These are phyloP conservation scores for Glycyrrhiza uralensis DNA, from an alignment of 306 rosid species.

Conservation along the genomic window DNA sequence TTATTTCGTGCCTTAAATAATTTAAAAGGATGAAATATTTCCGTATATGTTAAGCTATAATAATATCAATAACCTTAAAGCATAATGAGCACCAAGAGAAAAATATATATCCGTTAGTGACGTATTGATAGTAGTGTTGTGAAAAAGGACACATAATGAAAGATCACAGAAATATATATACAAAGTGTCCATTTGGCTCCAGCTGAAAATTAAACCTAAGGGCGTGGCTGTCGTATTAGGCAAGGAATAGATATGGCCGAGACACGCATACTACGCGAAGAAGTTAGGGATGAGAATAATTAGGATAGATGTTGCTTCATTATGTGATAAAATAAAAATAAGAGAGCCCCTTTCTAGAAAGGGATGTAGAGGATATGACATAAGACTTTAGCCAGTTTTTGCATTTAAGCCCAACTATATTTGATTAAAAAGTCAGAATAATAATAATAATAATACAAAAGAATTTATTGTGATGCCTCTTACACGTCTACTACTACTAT, in stretches of 20 bases:
- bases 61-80: neutral
- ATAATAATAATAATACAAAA: neutral
- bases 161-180: neutral
- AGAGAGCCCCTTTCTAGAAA: neutral
- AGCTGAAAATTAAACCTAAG: neutral
- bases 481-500: neutral
- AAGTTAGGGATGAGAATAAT: slow-evolving; percentile 9
- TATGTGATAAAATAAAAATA: neutral
- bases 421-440: neutral
- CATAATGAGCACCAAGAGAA: neutral
- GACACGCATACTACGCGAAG: slow-evolving; percentile 33
- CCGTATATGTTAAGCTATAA: neutral
- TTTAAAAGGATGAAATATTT: neutral
- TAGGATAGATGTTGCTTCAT: neutral
- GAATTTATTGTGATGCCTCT: neutral
- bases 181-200: neutral
- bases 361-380: neutral
- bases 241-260: neutral
- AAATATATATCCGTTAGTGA: neutral
- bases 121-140: neutral
- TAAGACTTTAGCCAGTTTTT: neutral
- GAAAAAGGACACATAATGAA: slow-evolving; percentile 18
- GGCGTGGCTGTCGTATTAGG: slow-evolving; percentile 3
- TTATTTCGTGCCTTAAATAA: neutral
- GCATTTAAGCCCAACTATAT: neutral